Evolutionary conservation across 345 rosid genomes (phyloP).

Genomic region (Brassica cretica): DNA sequence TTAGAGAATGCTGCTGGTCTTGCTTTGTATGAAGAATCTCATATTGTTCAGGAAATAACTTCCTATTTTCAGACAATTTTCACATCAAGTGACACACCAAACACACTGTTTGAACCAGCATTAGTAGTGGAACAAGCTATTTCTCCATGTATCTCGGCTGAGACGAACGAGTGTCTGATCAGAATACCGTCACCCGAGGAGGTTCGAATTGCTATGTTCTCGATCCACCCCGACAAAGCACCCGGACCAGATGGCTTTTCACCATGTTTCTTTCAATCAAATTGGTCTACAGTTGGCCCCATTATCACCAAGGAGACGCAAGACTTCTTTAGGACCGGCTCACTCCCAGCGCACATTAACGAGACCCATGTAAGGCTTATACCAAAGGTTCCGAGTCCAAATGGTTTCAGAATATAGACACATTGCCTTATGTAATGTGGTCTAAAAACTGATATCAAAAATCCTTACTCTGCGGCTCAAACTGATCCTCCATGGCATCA

Average conservation of each 20-base stretch:
- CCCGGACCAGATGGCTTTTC: not conserved
- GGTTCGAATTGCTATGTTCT: not conserved
- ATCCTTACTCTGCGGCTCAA: not conserved
- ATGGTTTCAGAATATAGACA: no score
- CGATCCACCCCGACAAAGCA: not conserved
- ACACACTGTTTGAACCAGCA: not conserved
- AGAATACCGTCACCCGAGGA: not conserved
- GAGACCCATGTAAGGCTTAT: no score
- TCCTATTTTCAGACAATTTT: not conserved
- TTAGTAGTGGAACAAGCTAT: not conserved
- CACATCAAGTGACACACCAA: not conserved
- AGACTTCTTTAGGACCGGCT: not conserved
- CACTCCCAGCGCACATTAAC: not conserved
- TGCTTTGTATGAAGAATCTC: not conserved
- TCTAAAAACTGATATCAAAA: no score
- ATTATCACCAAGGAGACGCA: not conserved
- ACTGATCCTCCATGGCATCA: not conserved
- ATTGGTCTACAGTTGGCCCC: not conserved
- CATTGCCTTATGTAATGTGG: no score
- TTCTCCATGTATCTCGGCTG: not conserved
- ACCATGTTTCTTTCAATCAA: not conserved
- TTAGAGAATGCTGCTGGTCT: not conserved
- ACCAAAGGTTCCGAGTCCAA: no score
- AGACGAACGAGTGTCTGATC: not conserved
- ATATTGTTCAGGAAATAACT: no score